Conservation (phyloP, 2,329 filamentous ascomycete genomes). For the Pyricularia sp. region DNA sequence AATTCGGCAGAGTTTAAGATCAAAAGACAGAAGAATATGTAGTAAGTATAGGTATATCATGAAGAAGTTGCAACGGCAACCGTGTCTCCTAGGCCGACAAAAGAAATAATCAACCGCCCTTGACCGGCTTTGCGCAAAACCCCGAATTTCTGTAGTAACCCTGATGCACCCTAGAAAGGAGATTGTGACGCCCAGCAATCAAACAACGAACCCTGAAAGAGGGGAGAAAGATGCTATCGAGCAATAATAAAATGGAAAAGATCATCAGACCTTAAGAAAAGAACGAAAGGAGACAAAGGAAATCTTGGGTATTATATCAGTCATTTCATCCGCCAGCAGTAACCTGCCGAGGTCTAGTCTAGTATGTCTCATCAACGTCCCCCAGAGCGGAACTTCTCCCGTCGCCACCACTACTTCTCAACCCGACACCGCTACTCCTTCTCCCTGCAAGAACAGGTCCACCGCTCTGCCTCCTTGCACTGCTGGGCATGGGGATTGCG, state of each 20-base stretch:
- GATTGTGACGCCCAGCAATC: background rate
- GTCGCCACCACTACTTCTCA: slow-evolving; percentile 11
- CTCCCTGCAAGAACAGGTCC: slow-evolving; percentile 13
- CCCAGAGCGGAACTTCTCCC: slow-evolving; percentile 24
- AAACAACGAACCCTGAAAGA: background rate
- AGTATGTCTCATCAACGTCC: slow-evolving; percentile 44
- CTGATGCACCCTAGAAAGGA: background rate
- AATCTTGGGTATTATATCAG: background rate
- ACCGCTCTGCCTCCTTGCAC: slow-evolving; percentile 21
- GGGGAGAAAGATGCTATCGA: background rate
- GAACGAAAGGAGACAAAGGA: background rate
- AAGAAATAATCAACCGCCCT: background rate
- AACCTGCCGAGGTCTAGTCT: slow-evolving; percentile 8
- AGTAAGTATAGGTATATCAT: background rate
- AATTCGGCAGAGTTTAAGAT: background rate
- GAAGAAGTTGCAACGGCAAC: background rate
- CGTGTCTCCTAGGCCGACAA: background rate
- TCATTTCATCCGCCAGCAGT: background rate
- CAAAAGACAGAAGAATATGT: background rate
- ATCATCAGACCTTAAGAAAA: background rate
- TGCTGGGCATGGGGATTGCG: slow-evolving; percentile 34
- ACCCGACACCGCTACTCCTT: slow-evolving; percentile 25
- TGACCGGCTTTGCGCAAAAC: too few species aligned
- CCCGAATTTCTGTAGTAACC: background rate
- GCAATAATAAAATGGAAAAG: background rate